Percentiles rank a stretch among this genome's conserved stretches.
phyloP scores from a whole-genome alignment of 768 basidiomycete genomes.

The Termitomyces heimii region DNA sequence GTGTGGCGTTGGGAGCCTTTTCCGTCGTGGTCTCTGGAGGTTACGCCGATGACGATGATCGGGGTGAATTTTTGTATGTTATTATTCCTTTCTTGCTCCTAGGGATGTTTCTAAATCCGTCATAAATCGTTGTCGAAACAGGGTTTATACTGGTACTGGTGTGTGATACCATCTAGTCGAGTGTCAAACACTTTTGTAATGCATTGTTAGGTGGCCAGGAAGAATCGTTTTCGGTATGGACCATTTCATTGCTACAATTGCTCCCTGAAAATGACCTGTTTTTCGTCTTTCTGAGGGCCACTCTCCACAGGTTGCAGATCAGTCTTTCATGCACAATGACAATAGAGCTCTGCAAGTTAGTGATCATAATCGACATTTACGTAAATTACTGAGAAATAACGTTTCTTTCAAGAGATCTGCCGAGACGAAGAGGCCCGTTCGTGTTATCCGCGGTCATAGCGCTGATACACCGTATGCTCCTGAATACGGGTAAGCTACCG shows the following conservation, averaged over 20 bases:
- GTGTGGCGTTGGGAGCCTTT: constrained; percentile 25
- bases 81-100: background rate
- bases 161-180: background rate
- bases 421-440: constrained; percentile 27
- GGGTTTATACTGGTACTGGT: constrained; percentile 38
- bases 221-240: constrained; percentile 14
- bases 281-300: constrained; percentile 9
- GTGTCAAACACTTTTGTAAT: background rate
- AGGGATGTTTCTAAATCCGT: background rate
- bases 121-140: constrained; percentile 8
- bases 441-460: constrained; percentile 33
- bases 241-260: background rate
- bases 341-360: constrained; percentile 28
- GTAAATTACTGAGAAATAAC: background rate
- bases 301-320: constrained; percentile 23
- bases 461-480: constrained; percentile 26
- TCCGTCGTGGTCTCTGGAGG: constrained; percentile 34
- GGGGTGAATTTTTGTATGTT: constrained; percentile 30
- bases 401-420: constrained; percentile 21
- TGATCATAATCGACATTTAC: background rate
- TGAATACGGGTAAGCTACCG: constrained; percentile 19
- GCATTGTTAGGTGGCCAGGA: constrained; percentile 15
- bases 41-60: constrained; percentile 35
- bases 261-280: background rate
- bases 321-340: constrained; percentile 26